Base-by-base conservation (phyloP, 257 asterid species). In the Ligustrum vulgare region DNA sequence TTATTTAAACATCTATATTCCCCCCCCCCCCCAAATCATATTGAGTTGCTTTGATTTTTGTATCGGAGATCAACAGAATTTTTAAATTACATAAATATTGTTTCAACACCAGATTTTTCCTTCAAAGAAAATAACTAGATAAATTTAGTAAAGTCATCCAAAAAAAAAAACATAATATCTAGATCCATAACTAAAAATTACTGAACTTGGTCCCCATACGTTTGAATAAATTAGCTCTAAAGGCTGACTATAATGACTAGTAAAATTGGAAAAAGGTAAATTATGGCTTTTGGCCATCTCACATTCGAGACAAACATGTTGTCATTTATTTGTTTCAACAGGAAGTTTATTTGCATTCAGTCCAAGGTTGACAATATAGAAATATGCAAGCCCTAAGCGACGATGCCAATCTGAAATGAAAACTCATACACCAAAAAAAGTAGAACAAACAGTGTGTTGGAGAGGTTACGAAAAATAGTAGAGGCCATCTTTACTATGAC, bases 321-420 rank as follows among this genome's bases (percentile, higher is more conserved):
- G 31, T 28, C 1, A 0, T 28, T 28, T 28, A 28, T 28, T 28
- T 28, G 31, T 28, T 28, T 1, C 31, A 28, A 28, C 31, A 28
- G 1, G 1, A 28, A 28, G 31, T 28, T 28, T 28, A 28, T 28
- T 28, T 28, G 31, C 31, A 28, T 28, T 28, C 31, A 28, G 31
- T 1, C 0, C 31, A 28, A 28, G 1, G 31, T 1, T 28, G 6
- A 33, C 43, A 8, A 8, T 43, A 0, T 22, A 22, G 35, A 1
- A 23, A 10, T 67, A 15, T 4, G 75, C 66, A 71, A 47, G 75
- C 7, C 67, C 75, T 28, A 71, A 67, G 8, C 65, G 68, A 5
- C 56, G 3, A 36, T 72, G 76, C 69, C 69, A 72, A 31, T 7
- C 20, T 6, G 6, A 9, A 8, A 22, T 0, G 2, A 37, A 72